Evolutionary conservation across 495 filamentous ascomycete species (phyloP), one percentile per base, ranked within the genome.

Genomic region (Daldinia caldariorum): DNA sequence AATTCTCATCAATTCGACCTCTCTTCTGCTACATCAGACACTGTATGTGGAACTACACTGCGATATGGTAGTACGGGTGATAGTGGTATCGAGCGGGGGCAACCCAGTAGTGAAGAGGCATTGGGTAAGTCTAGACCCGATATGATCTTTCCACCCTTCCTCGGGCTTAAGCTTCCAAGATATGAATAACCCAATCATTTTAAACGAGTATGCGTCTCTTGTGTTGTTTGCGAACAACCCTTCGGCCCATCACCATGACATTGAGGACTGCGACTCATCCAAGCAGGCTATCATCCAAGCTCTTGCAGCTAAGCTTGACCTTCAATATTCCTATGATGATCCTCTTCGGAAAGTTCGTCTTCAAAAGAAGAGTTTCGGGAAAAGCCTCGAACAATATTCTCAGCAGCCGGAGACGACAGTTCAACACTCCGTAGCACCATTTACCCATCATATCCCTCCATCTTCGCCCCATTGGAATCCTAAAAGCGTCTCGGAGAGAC

Each of bases 111-210:
- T 1, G 38, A 54, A 39, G 47, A 39, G 34, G 38, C 64, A 14
- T 64, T 67, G 37, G 64, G 69, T 72, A 61, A 72, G 69, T 72
- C 49, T 51, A 60, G n/a, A 63, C 61, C 64, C 35, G 14, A 45
- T 34, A 35, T 22, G 8, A 57, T 13, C n/a, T 10, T 45, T 54
- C 0, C 18, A 58, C 32, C 43, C 22, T 54, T 38, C 18, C 49
- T 59, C 43, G 18, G 43, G 61, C 66, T 66, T 26, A 69, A 58
- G 2, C 13, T 37, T 58, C 35, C 5, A 65, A 69, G 70, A 69
- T 22, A 69, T 65, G 70, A 69, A 73, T 37, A 53, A 69, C 14
- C 61, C 61, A 38, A 38, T 32, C 13, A 54, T 62, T 10, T 51
- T 73, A n/a, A 61, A 57, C 26, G 56, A 65, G 9, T 65, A 69